Conservation (phyloP, 805 yeast genomes). For the Candida dajiaensis region DNA sequence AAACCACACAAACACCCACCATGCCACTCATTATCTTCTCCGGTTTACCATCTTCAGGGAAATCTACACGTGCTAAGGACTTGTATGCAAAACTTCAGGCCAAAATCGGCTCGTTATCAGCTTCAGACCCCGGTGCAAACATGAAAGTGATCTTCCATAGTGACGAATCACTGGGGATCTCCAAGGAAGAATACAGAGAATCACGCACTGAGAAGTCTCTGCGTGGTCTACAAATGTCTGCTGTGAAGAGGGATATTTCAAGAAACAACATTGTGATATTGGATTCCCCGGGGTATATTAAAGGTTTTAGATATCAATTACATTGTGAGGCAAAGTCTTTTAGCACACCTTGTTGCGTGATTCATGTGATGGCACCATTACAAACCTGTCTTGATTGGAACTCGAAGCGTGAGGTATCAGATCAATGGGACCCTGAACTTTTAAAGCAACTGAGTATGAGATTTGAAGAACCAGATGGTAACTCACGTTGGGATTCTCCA, state of each 20-base stretch:
- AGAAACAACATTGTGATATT: constrained; percentile 69
- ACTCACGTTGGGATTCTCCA: constrained; percentile 92
- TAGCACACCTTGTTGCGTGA: constrained; percentile 74
- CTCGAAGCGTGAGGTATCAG: constrained; percentile 19
- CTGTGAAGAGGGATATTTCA: constrained; percentile 76
- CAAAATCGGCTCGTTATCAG: constrained; percentile 34
- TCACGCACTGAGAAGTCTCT: constrained; percentile 74
- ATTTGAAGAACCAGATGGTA: constrained; percentile 88
- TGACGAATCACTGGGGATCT: constrained; percentile 73
- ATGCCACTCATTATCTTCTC: constrained; percentile 87
- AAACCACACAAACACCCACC: not conserved
- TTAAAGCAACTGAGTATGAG: constrained; percentile 70
- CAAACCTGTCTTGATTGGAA: constrained; percentile 65
- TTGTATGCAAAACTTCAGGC: constrained; percentile 43
- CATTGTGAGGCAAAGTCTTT: constrained; percentile 89
- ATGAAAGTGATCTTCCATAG: constrained; percentile 62
- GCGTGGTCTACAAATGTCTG: constrained; percentile 81
- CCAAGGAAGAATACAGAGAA: constrained; percentile 61
- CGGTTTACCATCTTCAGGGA: constrained; percentile 85
- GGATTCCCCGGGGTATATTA: constrained; percentile 84
- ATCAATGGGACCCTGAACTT: constrained; percentile 60
- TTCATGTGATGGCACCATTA: constrained; percentile 69
- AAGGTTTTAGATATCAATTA: constrained; percentile 91
- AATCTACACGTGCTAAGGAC: constrained; percentile 64
- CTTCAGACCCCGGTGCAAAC: constrained; percentile 45